Evolutionary conservation across 371 early-diverging fungal species (phyloP).

Genomic region (Chytridium lagenaria): DNA sequence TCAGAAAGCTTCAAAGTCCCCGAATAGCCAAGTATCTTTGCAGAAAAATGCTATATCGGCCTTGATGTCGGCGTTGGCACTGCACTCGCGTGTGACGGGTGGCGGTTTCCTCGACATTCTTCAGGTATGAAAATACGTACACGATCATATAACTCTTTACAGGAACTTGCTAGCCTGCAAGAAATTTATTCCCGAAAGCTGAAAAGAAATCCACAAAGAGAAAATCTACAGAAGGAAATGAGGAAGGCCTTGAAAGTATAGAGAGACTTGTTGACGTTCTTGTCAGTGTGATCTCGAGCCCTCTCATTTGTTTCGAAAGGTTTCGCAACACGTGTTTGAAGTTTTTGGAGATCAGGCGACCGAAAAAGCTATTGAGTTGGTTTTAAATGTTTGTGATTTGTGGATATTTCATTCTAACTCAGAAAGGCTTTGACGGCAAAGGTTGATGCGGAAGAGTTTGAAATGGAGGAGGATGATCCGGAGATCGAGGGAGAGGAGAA

Average conservation of each 20-base stretch:
- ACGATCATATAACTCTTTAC: neutral
- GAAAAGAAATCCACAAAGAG: conserved; percentile 19
- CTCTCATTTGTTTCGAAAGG: conserved; percentile 74
- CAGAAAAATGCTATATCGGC: too few species aligned
- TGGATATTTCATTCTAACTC: conserved; percentile 4
- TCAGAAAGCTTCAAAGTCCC: too few species aligned
- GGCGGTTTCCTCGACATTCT: too few species aligned
- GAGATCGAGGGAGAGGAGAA: conserved; percentile 27
- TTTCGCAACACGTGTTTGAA: conserved; percentile 84
- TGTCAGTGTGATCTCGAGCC: conserved; percentile 84
- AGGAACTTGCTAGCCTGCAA: neutral
- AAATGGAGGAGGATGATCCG: conserved; percentile 39
- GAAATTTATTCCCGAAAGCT: conserved; percentile 24
- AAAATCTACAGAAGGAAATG: conserved; percentile 54
- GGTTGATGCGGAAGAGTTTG: conserved; percentile 36
- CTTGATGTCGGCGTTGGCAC: too few species aligned
- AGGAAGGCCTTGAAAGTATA: conserved; percentile 75
- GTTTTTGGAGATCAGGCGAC: conserved; percentile 80
- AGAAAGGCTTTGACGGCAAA: too few species aligned
- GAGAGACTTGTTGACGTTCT: conserved; percentile 92
- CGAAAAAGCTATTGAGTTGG: conserved; percentile 72
- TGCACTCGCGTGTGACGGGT: too few species aligned
- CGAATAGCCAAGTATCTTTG: too few species aligned
- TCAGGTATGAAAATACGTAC: too few species aligned
- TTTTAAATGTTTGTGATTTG: conserved; percentile 67